A percentile compares a stretch with the other conserved stretches of the same genome.
phyloP scores from a whole-genome alignment of 2,329 filamentous ascomycete species.

The Botrytis aclada region DNA sequence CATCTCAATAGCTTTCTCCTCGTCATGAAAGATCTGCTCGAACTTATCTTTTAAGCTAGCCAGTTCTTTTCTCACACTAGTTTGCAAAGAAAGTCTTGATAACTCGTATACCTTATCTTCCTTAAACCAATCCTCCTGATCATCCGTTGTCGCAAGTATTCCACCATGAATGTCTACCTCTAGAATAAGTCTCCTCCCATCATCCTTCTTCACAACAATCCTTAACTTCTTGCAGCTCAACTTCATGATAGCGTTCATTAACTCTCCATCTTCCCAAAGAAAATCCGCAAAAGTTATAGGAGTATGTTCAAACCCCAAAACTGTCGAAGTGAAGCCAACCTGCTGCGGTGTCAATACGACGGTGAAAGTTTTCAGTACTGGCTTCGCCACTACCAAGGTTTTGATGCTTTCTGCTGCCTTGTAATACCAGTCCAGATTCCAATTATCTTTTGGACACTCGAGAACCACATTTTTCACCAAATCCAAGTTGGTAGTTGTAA shows the following conservation, averaged over 20 bases:
- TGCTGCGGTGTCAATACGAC: constrained; percentile 25
- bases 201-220: constrained; percentile 29
- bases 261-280: constrained; percentile 22
- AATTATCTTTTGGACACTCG: constrained; percentile 25
- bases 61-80: constrained; percentile 20
- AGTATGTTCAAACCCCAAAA: constrained; percentile 21
- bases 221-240: constrained; percentile 29
- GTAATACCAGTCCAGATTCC: constrained; percentile 25
- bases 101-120: constrained; percentile 6
- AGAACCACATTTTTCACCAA: constrained; percentile 29
- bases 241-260: constrained; percentile 27
- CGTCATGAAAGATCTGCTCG: constrained; percentile 28
- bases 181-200: not conserved
- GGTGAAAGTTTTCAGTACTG: constrained; percentile 28
- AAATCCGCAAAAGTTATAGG: constrained; percentile 32
- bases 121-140: constrained; percentile 16
- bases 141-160: not conserved
- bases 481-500: constrained; percentile 21
- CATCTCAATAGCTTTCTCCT: constrained; percentile 22
- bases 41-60: constrained; percentile 27
- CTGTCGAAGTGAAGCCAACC: constrained; percentile 22
- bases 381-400: constrained; percentile 23
- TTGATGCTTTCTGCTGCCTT: constrained; percentile 24
- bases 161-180: not conserved
- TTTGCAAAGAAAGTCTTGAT: not conserved